Evolutionary conservation across 257 asterid genomes (phyloP), one percentile per base, ranked within the genome.

Genomic region (Nyctanthes arbortristis): DNA sequence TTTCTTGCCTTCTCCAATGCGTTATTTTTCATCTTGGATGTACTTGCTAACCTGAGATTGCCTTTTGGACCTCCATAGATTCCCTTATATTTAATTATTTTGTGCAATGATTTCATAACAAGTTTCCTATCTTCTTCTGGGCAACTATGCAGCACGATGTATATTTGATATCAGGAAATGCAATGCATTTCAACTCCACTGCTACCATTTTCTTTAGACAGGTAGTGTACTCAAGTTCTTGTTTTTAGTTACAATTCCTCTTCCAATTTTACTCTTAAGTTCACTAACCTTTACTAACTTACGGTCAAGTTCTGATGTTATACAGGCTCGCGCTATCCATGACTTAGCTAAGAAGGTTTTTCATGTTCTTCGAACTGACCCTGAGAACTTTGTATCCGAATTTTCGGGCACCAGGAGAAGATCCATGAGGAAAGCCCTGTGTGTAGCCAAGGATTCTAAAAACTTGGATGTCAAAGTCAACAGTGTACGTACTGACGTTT

Each of bases 171-270:
- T 85, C 98, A 34, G 83, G 81, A 78, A 93, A 93, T 34, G 97
- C 98, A 4, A 90, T 93, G 97, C 83, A 83, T 72, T 93, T 93
- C 83, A 93, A 93, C 74, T 78, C 97, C 67, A 73, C 97, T 1
- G 37, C 80, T 63, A 87, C 96, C 20, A 49, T 83, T 36, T 87
- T 85, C 75, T 90, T 79, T 85, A 90, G 86, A 83, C 92, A 85
- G 95, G 97, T 88, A 73, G 30, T 16, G 36, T 43, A 13, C 18
- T 58, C 12, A 18, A 14, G 14, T 28, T 20, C 29, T 22, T 14
- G 14, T 66, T 49, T 11, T 33, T 31, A 13, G 2, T 16, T 27
- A 4, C 20, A 31, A 3, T 16, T 39, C 1, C 7, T 11, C 7
- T 37, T 28, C 9, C 16, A 20, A 7, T 12, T n/a, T n/a, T 47